Evolutionary conservation across 2,329 filamentous ascomycete genomes (phyloP), one percentile per base, ranked within the genome.

Genomic region (Aureobasidium subglaciale): DNA sequence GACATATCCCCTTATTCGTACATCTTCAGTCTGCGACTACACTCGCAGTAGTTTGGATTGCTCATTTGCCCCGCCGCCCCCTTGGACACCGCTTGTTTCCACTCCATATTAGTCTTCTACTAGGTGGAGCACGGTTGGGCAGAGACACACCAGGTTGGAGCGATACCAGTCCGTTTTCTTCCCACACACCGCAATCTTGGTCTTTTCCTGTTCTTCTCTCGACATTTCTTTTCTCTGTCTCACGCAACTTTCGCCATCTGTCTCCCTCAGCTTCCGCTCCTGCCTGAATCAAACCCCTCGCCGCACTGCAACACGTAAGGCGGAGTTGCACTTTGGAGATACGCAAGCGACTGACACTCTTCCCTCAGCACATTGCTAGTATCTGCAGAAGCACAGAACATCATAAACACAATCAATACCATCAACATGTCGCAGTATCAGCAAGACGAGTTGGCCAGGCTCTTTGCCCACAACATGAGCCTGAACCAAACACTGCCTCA

Each of bases 381-480:
- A 63, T 65, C 30, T 38, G 50, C 38, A 35, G n/a, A n/a, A n/a
- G n/a, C n/a, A n/a, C n/a, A 64, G 68, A 55, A 71, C 70, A 38
- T 63, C 60, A 18, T 10, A n/a, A 11, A 41, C 18, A 41, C n/a
- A n/a, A n/a, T 29, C 34, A 61, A 64, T 69, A 66, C 76, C 73
- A 40, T 48, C 52, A 60, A 15, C 59, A 79, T 81, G 74, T 63
- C 62, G 35, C 56, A 61, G 13, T 83, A 86, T 70, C 80, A 84
- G 64, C 84, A 91, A 67, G 88, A 95, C 61, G 90, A 95, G 63
- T 85, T 96, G 32, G 81, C 86, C n/a, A 76, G 81, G 58, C 83
- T 95, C 64, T 90, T 96, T 70, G 80, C 86, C 50, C 83, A 83
- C 62, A 87, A 88, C 68, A 80, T 95, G 71, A 87, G 79, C 54